Base-by-base conservation (phyloP, 2,329 filamentous ascomycete genomes). In the Tolypocladium album region DNA sequence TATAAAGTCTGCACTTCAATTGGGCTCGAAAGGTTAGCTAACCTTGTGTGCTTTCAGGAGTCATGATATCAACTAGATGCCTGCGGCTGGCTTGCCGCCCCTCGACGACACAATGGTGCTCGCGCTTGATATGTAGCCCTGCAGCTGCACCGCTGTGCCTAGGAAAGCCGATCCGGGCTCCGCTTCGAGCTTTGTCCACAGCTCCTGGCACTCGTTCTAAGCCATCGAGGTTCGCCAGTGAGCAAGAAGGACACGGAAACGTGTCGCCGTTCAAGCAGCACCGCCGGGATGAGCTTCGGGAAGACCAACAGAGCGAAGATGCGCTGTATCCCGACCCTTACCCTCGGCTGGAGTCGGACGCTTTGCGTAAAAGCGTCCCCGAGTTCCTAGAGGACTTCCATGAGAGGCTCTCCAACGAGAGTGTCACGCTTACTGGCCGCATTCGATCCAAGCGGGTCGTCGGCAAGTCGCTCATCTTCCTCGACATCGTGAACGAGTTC, bases 381-480 rank as follows among this genome's bases (percentile, higher is more conserved):
- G 71, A 74, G 34, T 75, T 76, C 53, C 60, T 73, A 31, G 66
- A 71, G 55, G 65, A 66, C 12, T 71, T 72, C 43, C 60, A 66
- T 34, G 60, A 69, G 55, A 61, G 62, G 45, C 57, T 65, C 39
- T 62, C 66, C 58, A 63, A 64, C 47, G 71, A 70, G 50, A 63
- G 68, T 52, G 67, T 75, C 56, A 70, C 65, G 24, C 61, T 76
- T 39, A 69, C 67, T 58, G 90, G 92, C 73, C 90, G 91, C 70
- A 81, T 96, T 64, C 80, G 82, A 68, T 86, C 86, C 55, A 82
- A 89, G 69, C 88, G 90, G 63, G 79, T 83, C 56, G 82, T 85
- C 59, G 87, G 92, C 65, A 87, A 84, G 66, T 90, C 89, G 74
- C 85, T 99, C 66, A 79, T 91, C 64, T 99, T 99, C 73, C 73